A percentile compares a stretch with the other conserved stretches of the same genome.
These are phyloP conservation scores for Hyaloperonospora arabidopsidis DNA, from an alignment of 352 stramenopile species.

Conservation along the genomic window DNA sequence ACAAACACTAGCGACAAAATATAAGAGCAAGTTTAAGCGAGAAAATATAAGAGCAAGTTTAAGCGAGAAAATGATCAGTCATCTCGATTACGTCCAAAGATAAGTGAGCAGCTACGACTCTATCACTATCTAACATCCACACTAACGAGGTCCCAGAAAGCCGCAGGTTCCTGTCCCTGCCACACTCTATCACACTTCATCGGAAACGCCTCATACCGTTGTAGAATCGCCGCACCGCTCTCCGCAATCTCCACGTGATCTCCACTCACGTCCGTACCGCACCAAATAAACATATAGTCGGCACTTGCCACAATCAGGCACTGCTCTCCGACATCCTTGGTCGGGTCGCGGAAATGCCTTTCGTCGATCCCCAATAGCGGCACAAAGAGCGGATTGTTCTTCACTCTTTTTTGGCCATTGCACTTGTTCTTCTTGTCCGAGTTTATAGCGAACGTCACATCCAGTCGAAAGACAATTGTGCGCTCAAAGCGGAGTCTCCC, in stretches of 20 bases:
- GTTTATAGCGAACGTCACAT: conserved; percentile 34
- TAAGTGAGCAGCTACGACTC: no score
- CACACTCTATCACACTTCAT: conserved; percentile 61
- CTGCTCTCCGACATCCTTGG: conserved; percentile 42
- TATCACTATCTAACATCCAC: conserved; percentile 21
- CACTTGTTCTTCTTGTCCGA: conserved; percentile 28
- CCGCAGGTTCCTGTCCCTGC: conserved; percentile 57
- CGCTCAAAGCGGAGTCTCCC: conserved; percentile 44
- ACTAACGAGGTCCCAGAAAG: conserved; percentile 65
- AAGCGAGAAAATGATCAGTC: no score
- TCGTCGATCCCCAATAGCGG: conserved; percentile 44
- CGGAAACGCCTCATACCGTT: conserved; percentile 69
- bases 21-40: no score
- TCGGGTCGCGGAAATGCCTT: conserved; percentile 46
- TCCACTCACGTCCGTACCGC: conserved; percentile 45
- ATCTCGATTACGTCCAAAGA: no score
- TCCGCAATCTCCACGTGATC: conserved; percentile 52
- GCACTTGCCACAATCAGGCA: conserved; percentile 67
- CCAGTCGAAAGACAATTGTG: conserved; percentile 62
- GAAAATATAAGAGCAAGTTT: no score
- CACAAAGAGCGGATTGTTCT: conserved; percentile 49
- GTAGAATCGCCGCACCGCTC: conserved; percentile 52
- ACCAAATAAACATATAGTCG: conserved; percentile 82
- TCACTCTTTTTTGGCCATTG: conserved; percentile 15
- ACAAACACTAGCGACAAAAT: no score